Evolutionary conservation across 768 basidiomycete species (phyloP), one percentile per base, ranked within the genome.

Genomic region (Rhodotorula toruloides): DNA sequence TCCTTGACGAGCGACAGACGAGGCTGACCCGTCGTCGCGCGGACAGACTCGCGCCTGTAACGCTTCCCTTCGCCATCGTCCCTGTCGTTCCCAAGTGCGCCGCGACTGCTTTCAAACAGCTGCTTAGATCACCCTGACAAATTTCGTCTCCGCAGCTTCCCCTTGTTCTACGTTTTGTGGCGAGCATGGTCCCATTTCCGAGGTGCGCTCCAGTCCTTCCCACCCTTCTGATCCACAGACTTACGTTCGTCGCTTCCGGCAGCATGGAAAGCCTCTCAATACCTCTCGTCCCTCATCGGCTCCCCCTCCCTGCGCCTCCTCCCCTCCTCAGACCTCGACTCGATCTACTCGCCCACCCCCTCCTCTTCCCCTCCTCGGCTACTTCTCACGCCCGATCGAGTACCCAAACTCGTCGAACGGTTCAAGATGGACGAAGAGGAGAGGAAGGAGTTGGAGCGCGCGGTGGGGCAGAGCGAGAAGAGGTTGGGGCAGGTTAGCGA

Each of bases 151-250:
- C 13, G 22, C 58, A 63, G 64, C 43, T 58, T 67, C 34, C 78
- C 78, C 16, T 64, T 77, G 53, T 78, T 79, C 72, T 78, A 77
- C 75, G 77, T 78, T 37, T 72, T 78, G 5, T 79, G 77, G 76
- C 68, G 78, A 49, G 77, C 77, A n/a, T 79, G 75, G 73, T 76
- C 75, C 19, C 77, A 79, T 57, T 79, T 16, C 47, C 44, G 52
- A 44, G 32, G 53, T 54, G 53, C 22, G 34, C 31, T 8, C 12
- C 2, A 19, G 12, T 19, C n/a, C 27, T n/a, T 13, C 16, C 25
- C 12, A 29, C 42, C 11, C 12, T 21, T 21, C 29, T 27, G 3
- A 31, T 14, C 46, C 29, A 27, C 22, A 13, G 27, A 3, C 32
- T 29, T 31, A 4, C 21, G 8, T 34, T 14, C 13, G 31, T 7